Conservation (phyloP, 2,329 filamentous ascomycete species). For the Arthrobotrys entomopaga region DNA sequence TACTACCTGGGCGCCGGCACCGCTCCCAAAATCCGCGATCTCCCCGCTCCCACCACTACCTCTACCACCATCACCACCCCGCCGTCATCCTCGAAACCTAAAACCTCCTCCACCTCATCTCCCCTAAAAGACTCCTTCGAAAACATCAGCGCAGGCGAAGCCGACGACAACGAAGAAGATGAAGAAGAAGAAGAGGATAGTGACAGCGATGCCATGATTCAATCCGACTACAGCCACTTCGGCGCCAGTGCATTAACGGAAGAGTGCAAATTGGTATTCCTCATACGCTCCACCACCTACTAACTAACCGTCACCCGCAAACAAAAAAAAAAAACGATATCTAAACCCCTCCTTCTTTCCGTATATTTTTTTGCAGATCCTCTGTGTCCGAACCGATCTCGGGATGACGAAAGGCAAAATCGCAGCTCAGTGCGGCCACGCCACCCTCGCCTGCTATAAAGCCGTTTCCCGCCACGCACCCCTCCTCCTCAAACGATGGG, state of each 20-base stretch:
- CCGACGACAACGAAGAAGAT: constrained; percentile 52
- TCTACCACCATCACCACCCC: too few species aligned
- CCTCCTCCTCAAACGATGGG: constrained; percentile 81
- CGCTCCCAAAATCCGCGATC: constrained; percentile 37
- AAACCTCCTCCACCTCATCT: constrained; percentile 25
- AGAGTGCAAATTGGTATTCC: constrained; percentile 58
- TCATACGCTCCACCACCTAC: not conserved
- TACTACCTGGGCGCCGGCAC: constrained; percentile 58
- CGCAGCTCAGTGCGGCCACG: constrained; percentile 92
- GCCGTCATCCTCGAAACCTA: constrained; percentile 7
- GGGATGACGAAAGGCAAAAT: constrained; percentile 99
- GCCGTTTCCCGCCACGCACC: constrained; percentile 71
- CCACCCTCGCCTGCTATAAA: constrained; percentile 98
- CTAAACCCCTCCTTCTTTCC: constrained; percentile 9
- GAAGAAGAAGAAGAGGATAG: constrained; percentile 56
- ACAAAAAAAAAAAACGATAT: constrained; percentile 2
- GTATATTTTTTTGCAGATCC: constrained; percentile 58
- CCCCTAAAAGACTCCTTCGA: constrained; percentile 50
- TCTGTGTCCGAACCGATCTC: constrained; percentile 91
- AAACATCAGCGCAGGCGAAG: constrained; percentile 52
- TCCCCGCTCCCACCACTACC: constrained; percentile 20
- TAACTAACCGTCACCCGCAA: too few species aligned
- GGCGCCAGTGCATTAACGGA: constrained; percentile 51
- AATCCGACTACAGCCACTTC: constrained; percentile 51
- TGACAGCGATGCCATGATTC: constrained; percentile 56